Percentiles rank a stretch among this genome's conserved stretches.
Evolutionary conservation across 345 rosid genomes (phyloP).

Genomic region (Zanthoxylum bungeanum): DNA sequence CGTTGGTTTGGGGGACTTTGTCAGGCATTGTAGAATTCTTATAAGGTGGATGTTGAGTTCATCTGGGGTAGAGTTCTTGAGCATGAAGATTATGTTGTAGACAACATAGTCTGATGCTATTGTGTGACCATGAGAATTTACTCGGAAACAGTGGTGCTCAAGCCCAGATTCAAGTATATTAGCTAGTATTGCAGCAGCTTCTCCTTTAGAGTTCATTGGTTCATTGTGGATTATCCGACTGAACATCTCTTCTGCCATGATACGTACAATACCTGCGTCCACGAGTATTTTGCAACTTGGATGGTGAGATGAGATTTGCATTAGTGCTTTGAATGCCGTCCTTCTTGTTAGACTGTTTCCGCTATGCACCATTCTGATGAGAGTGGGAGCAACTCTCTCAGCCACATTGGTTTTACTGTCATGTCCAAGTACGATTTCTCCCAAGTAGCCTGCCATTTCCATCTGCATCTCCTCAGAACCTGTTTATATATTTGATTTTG

Average conservation of each 20-base stretch:
- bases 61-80: slow-evolving; percentile 65
- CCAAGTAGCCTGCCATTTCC: slow-evolving; percentile 70
- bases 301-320: slow-evolving; percentile 62
- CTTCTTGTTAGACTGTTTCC: slow-evolving; percentile 47
- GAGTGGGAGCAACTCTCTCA: slow-evolving; percentile 63
- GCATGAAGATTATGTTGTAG: slow-evolving; percentile 61
- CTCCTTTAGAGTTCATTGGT: slow-evolving; percentile 56
- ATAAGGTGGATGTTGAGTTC: slow-evolving; percentile 64
- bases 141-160: slow-evolving; percentile 52
- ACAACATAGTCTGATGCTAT: slow-evolving; percentile 68
- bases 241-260: slow-evolving; percentile 78
- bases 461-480: slow-evolving; percentile 65
- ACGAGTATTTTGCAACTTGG: slow-evolving; percentile 54
- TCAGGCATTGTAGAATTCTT: slow-evolving; percentile 62
- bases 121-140: slow-evolving; percentile 58
- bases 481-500: slow-evolving; percentile 24
- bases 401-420: slow-evolving; percentile 61
- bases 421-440: slow-evolving; percentile 56
- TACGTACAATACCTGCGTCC: slow-evolving; percentile 53
- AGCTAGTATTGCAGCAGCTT: slow-evolving; percentile 75
- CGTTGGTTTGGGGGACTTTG: slow-evolving; percentile 55
- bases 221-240: slow-evolving; percentile 45
- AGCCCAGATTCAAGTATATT: slow-evolving; percentile 68
- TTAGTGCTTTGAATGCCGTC: slow-evolving; percentile 69
- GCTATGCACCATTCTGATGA: slow-evolving; percentile 56